Base-by-base conservation (phyloP, 768 basidiomycete genomes). In the Phallus indusiatus region DNA sequence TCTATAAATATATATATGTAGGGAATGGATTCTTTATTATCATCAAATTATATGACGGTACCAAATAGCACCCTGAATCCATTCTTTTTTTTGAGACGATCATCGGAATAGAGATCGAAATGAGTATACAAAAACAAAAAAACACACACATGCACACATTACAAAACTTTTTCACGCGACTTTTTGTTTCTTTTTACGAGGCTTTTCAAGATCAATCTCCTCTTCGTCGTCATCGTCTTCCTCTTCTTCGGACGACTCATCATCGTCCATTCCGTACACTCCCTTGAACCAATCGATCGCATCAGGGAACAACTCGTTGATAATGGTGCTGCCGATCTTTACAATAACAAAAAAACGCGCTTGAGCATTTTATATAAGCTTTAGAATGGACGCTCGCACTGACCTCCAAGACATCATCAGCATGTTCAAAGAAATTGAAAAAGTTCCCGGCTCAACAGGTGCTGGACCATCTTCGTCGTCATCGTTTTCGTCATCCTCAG, bases 181-280 rank as follows among this genome's bases (percentile, higher is more conserved):
- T 73, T 79, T 74, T 60, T 65, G 82, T 73, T 85, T 89, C 74
- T 91, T 91, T 56, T 82, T 67, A 62, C 81, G 78, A 47, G 90
- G 90, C 72, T 88, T 86, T 71, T 93, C 90, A 59, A 93, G 74
- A 72, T 93, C 90, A 72, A 93, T 93, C 70, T 92, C 90, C 48
- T 85, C 88, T 49, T 81, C 88, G 46, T 64, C 67, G 42, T 61
- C 60, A 21, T 89, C 85, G 18, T 68, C 67, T 22, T 89, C 87
- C 34, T 86, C 85, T 2, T 88, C 86, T 7, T 85, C 84, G 12
- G 86, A 84, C 8, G 81, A 80, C 8, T 81, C 79, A 33, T 80
- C 80, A 48, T 84, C 83, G 14, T 84, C 84, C 35, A 86, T 84
- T 7, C 78, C 78, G 18, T 75, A 74, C 59, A 81, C 78, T 28